Percentiles rank a stretch among this genome's conserved stretches.
phyloP scores from a whole-genome alignment of 2,329 filamentous ascomycete genomes.

The Microdochium nivale region DNA sequence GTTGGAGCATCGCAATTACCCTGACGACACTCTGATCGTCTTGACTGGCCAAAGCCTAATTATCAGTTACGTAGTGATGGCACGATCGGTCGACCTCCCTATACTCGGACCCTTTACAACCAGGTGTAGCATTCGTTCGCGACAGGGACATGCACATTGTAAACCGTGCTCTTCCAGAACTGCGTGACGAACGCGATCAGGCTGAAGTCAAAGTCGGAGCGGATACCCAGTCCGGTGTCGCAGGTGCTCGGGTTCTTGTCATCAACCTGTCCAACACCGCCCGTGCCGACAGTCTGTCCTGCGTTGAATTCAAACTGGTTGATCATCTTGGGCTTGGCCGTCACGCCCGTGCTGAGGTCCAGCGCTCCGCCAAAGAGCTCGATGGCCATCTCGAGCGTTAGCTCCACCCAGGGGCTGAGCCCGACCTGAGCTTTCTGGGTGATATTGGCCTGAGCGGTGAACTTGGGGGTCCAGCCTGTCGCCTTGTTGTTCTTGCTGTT shows the following conservation, averaged over 20 bases:
- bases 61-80: too few relatives aligned
- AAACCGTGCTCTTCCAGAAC: constrained; percentile 14
- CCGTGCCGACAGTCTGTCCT: constrained; percentile 13
- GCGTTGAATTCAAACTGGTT: constrained; percentile 24
- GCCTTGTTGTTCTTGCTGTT: constrained; percentile 16
- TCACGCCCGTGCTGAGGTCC: constrained; percentile 27
- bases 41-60: too few relatives aligned
- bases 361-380: constrained; percentile 24
- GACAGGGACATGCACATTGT: constrained; percentile 15
- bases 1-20: too few relatives aligned
- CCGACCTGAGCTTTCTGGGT: constrained; percentile 20
- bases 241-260: constrained; percentile 12
- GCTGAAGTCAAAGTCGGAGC: constrained; percentile 17
- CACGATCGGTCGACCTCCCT: too few relatives aligned
- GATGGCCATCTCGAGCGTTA: constrained; percentile 29
- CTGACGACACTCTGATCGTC: too few relatives aligned
- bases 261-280: constrained; percentile 5
- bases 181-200: constrained; percentile 18
- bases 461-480: constrained; percentile 23
- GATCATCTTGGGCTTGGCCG: constrained; percentile 24
- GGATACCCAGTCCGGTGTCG: constrained; percentile 12
- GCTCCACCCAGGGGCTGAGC: constrained; percentile 21
- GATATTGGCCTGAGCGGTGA: constrained; percentile 15
- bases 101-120: background rate
- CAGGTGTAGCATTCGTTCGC: constrained; percentile 16